phyloP scores from a whole-genome alignment of 768 basidiomycete genomes.

The Lyophyllum decastes region DNA sequence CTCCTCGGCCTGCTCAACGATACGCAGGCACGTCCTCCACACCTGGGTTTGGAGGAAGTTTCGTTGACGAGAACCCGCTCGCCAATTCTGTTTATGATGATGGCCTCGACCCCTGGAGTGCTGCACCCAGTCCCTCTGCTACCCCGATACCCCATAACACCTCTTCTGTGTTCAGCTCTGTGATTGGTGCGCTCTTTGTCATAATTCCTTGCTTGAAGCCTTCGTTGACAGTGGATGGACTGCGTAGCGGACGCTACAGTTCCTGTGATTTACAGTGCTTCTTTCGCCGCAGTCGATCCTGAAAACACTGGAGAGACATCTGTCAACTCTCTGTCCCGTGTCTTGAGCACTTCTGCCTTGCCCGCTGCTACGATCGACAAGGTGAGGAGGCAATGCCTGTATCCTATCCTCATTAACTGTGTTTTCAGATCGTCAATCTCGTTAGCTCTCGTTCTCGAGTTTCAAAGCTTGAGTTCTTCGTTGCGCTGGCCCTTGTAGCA shows the following conservation, averaged over 20 bases:
- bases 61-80: slow-evolving; percentile 77
- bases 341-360: slow-evolving; percentile 74
- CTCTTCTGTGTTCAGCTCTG: slow-evolving; percentile 60
- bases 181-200: slow-evolving; percentile 54
- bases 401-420: neutral
- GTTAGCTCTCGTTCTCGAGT: slow-evolving; percentile 81
- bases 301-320: slow-evolving; percentile 74
- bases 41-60: slow-evolving; percentile 64
- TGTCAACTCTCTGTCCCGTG: slow-evolving; percentile 78
- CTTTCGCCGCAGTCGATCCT: slow-evolving; percentile 76
- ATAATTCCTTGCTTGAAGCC: neutral
- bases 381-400: slow-evolving; percentile 39
- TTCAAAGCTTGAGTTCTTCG: slow-evolving; percentile 89
- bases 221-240: slow-evolving; percentile 5
- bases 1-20: slow-evolving; percentile 72
- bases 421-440: slow-evolving; percentile 81
- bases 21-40: slow-evolving; percentile 58
- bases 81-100: slow-evolving; percentile 77
- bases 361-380: slow-evolving; percentile 83
- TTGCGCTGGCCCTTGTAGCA: slow-evolving; percentile 85
- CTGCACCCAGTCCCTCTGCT: slow-evolving; percentile 70
- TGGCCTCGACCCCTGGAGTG: slow-evolving; percentile 80
- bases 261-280: slow-evolving; percentile 72
- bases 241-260: slow-evolving; percentile 76
- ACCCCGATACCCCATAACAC: slow-evolving; percentile 56